Evolutionary conservation across 345 rosid genomes (phyloP), one percentile per base, ranked within the genome.

Genomic region (Salix exigua): DNA sequence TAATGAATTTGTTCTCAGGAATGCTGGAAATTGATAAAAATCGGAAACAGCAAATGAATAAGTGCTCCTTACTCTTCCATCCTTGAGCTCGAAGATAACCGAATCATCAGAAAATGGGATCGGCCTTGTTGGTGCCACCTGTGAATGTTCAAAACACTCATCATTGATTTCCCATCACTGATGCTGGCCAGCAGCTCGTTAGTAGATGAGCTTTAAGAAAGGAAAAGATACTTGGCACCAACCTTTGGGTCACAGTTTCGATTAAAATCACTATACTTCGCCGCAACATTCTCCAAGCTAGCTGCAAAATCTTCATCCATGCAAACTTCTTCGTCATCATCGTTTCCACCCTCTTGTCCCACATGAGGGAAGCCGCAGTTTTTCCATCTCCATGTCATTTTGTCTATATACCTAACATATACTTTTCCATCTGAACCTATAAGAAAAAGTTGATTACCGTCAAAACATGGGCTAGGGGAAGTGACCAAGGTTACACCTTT

Each of bases 61-160:
- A 25, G 28, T 63, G 38, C 78, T 77, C 64, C 95, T 88, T 88
- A 91, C 95, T 76, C 95, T 85, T 83, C 91, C 86, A 70, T 91
- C 95, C 83, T 85, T 81, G 40, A 89, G 89, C 89, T 88, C 91
- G 25, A 89, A 89, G 66, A 89, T 75, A 21, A 84, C 82, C 12
- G 88, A 84, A 79, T 86, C 88, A 48, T 88, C 89, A 7, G 91
- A 84, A 72, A 88, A 88, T 51, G 86, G 88, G 66, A 88, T 86
- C 50, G 89, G 93, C 82, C 96, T 82, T 61, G 91, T 88, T 31
- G 83, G 46, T 69, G 91, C 86, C 16, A 89, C 91, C 93, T 91
- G 91, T 71, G 71, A 69, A 64, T 46, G n/a, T 70, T 40, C 25
- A 12, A n/a, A 23, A 63, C 25, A 72, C 19, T 50, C 71, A 50